Evolutionary conservation across 2,329 filamentous ascomycete species (phyloP).

Genomic region (Hymenoscyphus repandus): DNA sequence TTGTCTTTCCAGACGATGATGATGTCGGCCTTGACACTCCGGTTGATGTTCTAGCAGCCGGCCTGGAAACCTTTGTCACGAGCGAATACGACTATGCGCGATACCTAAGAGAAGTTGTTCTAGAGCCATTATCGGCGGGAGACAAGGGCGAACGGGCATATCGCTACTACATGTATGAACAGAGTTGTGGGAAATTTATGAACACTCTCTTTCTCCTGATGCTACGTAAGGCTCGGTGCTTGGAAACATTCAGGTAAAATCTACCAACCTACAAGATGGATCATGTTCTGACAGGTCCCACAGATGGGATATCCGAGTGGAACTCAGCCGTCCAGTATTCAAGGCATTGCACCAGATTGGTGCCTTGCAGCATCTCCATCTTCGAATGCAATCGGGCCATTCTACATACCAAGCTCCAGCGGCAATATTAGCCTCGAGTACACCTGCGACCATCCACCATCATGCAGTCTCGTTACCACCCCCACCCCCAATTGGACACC

Average conservation of each 20-base stretch:
- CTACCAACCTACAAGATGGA: neutral
- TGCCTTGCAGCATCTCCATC: constrained; percentile 47
- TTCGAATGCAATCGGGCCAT: constrained; percentile 53
- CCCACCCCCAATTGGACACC: constrained; percentile 5
- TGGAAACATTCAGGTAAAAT: constrained; percentile 54
- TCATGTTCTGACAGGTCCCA: neutral
- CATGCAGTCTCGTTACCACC: constrained; percentile 3
- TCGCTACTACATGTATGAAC: constrained; percentile 47
- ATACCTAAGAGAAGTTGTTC: constrained; percentile 49
- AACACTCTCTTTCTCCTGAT: constrained; percentile 55
- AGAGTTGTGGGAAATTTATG: constrained; percentile 58
- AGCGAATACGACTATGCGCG: constrained; percentile 60
- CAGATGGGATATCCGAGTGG: constrained; percentile 61
- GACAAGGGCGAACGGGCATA: constrained; percentile 49
- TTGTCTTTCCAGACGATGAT: constrained; percentile 57
- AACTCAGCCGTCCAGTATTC: constrained; percentile 55
- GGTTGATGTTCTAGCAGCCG: constrained; percentile 52
- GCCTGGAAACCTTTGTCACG: constrained; percentile 56
- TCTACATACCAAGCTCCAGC: constrained; percentile 49
- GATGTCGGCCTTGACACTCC: constrained; percentile 45
- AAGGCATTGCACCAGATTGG: constrained; percentile 48
- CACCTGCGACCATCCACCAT: neutral
- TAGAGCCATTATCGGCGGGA: constrained; percentile 51
- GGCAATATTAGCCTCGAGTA: constrained; percentile 31
- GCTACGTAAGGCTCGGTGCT: constrained; percentile 46